These are phyloP conservation scores for Mycena floridula DNA, from an alignment of 768 basidiomycete genomes.

Conservation along the genomic window DNA sequence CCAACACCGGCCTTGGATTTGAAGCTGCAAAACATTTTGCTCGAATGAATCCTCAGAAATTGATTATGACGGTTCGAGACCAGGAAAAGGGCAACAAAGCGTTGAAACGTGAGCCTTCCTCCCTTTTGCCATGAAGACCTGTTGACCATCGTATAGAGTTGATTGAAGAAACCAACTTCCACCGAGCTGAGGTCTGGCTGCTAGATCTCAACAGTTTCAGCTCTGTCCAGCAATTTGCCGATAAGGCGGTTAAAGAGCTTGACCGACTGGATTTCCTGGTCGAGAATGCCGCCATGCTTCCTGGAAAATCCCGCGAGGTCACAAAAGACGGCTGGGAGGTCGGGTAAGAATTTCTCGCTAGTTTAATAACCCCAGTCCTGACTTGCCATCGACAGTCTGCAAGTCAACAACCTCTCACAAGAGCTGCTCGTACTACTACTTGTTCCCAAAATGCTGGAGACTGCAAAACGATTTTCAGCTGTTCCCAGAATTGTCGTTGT, in stretches of 20 bases:
- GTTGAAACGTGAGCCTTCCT: background rate
- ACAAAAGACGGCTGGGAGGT: too few species aligned
- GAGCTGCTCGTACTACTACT: background rate
- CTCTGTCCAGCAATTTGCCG: constrained; percentile 21
- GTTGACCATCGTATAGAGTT: constrained; percentile 13
- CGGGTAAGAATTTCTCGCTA: too few species aligned
- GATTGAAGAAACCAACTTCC: constrained; percentile 14
- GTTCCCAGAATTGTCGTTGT: background rate
- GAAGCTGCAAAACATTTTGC: constrained; percentile 42
- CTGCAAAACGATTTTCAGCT: too few species aligned
- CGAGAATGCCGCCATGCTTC: too few species aligned
- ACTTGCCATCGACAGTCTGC: too few species aligned
- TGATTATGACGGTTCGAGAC: constrained; percentile 34
- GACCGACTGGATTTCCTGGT: constrained; percentile 18
- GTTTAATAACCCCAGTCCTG: too few species aligned
- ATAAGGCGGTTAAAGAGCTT: constrained; percentile 12
- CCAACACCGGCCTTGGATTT: constrained; percentile 46
- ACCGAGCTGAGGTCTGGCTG: constrained; percentile 20
- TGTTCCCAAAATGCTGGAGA: background rate
- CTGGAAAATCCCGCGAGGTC: too few species aligned
- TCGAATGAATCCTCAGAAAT: constrained; percentile 31
- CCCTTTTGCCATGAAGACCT: background rate
- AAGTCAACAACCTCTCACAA: background rate
- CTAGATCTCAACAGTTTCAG: constrained; percentile 22
- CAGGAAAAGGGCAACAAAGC: constrained; percentile 3